Percentiles rank a stretch among this genome's conserved stretches.
These are phyloP conservation scores for Myochromella boudieri DNA, from an alignment of 768 basidiomycete genomes.

Conservation along the genomic window DNA sequence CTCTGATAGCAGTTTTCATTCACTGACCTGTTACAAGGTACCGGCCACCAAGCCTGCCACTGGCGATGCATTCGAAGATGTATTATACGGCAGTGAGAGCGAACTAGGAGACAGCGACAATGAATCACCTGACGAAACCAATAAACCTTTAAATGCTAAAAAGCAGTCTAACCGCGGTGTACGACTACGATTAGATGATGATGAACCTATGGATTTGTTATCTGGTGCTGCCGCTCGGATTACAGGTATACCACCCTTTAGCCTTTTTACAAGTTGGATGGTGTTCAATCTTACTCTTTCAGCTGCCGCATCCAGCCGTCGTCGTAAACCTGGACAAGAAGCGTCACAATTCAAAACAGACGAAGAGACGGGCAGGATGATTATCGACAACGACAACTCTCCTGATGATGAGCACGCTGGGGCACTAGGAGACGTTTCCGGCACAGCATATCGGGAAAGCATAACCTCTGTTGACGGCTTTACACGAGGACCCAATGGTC, in stretches of 20 bases:
- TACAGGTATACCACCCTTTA: conserved; percentile 38
- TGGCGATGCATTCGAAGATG: conserved; percentile 95
- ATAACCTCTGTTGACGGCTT: conserved; percentile 89
- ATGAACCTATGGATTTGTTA: conserved; percentile 94
- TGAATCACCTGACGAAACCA: conserved; percentile 37
- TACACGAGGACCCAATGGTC: conserved; percentile 79
- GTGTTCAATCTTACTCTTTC: conserved; percentile 8
- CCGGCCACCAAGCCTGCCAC: conserved; percentile 48
- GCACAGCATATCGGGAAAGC: conserved; percentile 81
- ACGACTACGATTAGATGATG: conserved; percentile 81
- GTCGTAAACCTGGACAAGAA: conserved; percentile 83
- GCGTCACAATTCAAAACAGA: conserved; percentile 87
- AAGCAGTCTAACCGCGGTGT: conserved; percentile 41
- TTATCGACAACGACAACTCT: conserved; percentile 63
- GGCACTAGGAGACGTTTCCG: conserved; percentile 54
- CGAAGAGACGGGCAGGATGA: conserved; percentile 76
- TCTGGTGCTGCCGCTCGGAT: conserved; percentile 73
- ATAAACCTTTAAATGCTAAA: conserved; percentile 29
- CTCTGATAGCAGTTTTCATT: no score
- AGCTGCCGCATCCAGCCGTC: conserved; percentile 49
- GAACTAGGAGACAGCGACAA: conserved; percentile 77
- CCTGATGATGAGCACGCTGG: conserved; percentile 41
- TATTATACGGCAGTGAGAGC: conserved; percentile 94
- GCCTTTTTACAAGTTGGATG: not conserved
- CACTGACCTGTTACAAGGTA: no score